phyloP scores from a whole-genome alignment of 75 land plant genomes.

The Cryptomeria japonica region DNA sequence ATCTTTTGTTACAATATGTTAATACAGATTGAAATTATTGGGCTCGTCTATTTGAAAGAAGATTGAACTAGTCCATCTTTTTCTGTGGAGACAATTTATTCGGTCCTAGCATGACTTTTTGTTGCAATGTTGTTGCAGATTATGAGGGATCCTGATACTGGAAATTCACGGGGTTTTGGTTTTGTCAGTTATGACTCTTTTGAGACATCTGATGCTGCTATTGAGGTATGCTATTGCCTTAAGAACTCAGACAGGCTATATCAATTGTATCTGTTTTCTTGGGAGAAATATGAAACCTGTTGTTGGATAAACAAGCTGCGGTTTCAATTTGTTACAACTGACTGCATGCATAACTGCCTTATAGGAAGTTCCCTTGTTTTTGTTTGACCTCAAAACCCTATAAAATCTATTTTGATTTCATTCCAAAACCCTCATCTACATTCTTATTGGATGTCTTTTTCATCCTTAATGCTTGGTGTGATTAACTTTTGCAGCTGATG shows the following conservation, averaged over 20 bases:
- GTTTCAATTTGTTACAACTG: not conserved
- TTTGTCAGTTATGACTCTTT: constrained; percentile 99
- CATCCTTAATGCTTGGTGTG: not conserved
- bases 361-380: not conserved
- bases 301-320: not conserved
- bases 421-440: not conserved
- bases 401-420: not conserved
- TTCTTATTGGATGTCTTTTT: not conserved
- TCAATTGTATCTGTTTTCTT: not conserved
- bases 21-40: not conserved
- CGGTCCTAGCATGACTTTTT: not conserved
- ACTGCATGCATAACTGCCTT: not conserved
- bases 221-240: constrained; percentile 63
- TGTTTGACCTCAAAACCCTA: not conserved
- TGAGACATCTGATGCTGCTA: constrained; percentile 99
- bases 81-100: not conserved
- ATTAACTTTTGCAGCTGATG: not conserved
- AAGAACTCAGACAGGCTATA: not conserved
- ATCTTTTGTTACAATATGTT: not conserved
- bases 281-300: not conserved
- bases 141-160: constrained; percentile 99
- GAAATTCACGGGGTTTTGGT: constrained; percentile 97
- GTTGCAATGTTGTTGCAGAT: constrained; percentile 54
- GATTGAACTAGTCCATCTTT: not conserved
- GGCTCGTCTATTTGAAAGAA: not conserved